These are phyloP conservation scores for Nadsonia fulvescens DNA, from an alignment of 805 yeast species.

Conservation along the genomic window DNA sequence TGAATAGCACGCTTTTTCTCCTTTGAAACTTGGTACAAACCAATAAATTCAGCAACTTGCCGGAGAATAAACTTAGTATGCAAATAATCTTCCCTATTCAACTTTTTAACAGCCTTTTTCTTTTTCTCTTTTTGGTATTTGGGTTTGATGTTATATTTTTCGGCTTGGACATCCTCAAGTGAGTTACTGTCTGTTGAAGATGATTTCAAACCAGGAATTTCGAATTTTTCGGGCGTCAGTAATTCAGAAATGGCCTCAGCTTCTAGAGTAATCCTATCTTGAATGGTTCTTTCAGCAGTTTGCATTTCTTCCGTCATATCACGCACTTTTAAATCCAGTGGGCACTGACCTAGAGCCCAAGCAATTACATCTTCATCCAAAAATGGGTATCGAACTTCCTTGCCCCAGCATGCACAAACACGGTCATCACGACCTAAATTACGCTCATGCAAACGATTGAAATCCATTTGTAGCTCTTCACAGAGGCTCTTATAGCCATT, in stretches of 20 bases:
- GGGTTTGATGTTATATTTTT: not conserved
- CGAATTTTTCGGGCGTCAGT: too few species aligned
- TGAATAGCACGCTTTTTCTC: conserved; percentile 92
- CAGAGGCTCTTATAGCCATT: conserved; percentile 28
- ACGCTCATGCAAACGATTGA: conserved; percentile 54
- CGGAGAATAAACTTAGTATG: conserved; percentile 43
- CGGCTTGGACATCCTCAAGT: too few species aligned
- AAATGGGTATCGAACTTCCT: conserved; percentile 79
- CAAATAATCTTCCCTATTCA: conserved; percentile 6
- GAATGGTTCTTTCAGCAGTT: too few species aligned
- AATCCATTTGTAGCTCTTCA: conserved; percentile 49
- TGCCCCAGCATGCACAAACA: conserved; percentile 71
- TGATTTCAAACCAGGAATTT: too few species aligned
- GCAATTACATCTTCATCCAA: conserved; percentile 44
- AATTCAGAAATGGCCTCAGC: conserved; percentile 11
- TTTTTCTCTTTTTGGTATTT: not conserved
- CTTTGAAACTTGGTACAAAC: conserved; percentile 35
- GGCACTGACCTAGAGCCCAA: conserved; percentile 13
- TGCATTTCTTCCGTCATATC: conserved; percentile 20
- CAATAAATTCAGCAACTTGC: conserved; percentile 31
- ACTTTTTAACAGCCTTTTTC: not conserved
- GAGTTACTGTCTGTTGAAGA: too few species aligned
- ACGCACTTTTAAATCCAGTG: conserved; percentile 24
- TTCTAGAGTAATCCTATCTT: conserved; percentile 8
- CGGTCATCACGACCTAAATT: conserved; percentile 87